A percentile compares a stretch with the other conserved stretches of the same genome.
phyloP scores from a whole-genome alignment of 108 stramenopile species.

The Pseudonitzschia multiseries region DNA sequence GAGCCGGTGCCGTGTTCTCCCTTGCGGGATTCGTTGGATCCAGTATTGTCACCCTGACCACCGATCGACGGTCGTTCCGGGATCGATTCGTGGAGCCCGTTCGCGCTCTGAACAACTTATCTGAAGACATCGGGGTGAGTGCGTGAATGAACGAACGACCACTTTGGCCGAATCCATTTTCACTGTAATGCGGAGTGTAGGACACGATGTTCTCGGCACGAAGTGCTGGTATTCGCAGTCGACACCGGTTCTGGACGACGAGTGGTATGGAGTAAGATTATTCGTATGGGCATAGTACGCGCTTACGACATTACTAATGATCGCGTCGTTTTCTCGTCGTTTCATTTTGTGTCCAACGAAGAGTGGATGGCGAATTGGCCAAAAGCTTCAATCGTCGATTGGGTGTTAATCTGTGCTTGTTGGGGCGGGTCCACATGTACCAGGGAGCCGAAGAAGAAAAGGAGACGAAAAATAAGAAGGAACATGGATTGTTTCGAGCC shows the following conservation, averaged over 20 bases:
- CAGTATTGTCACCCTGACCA: conserved; percentile 16
- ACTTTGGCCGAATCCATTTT: too few relatives aligned
- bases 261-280: too few relatives aligned
- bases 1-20: conserved; percentile 26
- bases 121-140: conserved; percentile 26
- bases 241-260: too few relatives aligned
- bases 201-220: too few relatives aligned
- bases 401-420: conserved; percentile 23
- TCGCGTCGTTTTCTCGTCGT: background rate
- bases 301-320: background rate
- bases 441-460: conserved; percentile 6
- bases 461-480: conserved; percentile 11
- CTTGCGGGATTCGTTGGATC: conserved; percentile 37
- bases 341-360: background rate
- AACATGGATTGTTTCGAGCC: conserved; percentile 2
- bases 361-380: conserved; percentile 40
- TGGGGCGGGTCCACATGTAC: conserved; percentile 14
- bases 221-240: too few relatives aligned
- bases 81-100: conserved; percentile 24
- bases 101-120: conserved; percentile 24
- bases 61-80: conserved; percentile 26
- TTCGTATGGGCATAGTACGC: background rate
- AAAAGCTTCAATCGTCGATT: conserved; percentile 22
- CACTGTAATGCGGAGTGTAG: too few relatives aligned
- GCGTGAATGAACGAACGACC: background rate